Base-by-base conservation (phyloP, 192 early-diverging fungal species). In the Ambispora gerdemannii region DNA sequence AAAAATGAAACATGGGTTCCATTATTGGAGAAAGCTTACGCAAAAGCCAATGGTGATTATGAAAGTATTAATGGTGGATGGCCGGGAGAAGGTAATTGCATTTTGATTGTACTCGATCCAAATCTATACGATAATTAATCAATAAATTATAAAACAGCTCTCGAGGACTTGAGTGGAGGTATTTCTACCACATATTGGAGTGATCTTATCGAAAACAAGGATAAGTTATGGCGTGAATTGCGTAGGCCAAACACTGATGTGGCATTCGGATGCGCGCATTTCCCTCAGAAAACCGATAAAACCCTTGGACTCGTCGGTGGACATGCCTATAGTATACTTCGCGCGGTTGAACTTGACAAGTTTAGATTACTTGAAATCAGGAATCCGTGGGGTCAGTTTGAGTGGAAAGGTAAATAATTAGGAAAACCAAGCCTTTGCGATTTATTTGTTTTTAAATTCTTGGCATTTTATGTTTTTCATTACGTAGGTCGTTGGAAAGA, bases 1-100 rank as follows among this genome's bases (percentile, higher is more conserved):
- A 47, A 70, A 13, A 70, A 77, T 56, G 81, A 83, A 49, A 83
- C 81, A 15, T 84, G 83, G 83, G 68, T 81, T 7, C 79, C 83
- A 8, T 33, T 84, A 30, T 38, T 84, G 25, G 83, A 84, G 52
- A 84, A 84, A 53, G 83, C 82, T 20, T 84, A 79, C 55, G 83
- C 82, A 52, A 84, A 84, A 70, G 68, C 76, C 53, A 78, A 84
- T 68, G 81, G 80, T 30, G 72, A 72, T 34, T 84, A 84, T 38
- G 58, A 78, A 33, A 61, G 63, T 61, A 68, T 82, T n/a, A 50
- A 53, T 71, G 80, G 78, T 36, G 77, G 78, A 6, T 47, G 19
- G 28, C 49, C 71, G 0, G 56, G 77, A 10, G 81, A 80, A 56
- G 81, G 76, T 2, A 72, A 28, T 13, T 25, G 24, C 28, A 43